Evolutionary conservation across 441 rosid species (phyloP), one percentile per base, ranked within the genome.

Genomic region (Adansonia gregorii): DNA sequence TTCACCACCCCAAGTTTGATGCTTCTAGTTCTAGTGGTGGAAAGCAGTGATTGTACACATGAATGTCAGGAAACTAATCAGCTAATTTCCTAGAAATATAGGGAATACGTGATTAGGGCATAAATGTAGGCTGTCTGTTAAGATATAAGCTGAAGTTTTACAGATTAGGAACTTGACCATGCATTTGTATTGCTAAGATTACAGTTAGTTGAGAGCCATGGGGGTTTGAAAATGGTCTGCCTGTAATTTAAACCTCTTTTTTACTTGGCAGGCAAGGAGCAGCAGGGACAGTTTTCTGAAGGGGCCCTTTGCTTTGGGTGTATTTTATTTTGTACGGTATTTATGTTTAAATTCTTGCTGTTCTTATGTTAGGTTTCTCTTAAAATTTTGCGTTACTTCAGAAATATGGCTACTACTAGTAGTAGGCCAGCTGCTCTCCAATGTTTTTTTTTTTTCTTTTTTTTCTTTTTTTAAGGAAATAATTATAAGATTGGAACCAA

Each of bases 1-100:
- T 72, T 74, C 69, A 27, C 48, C 35, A 27, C 52, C 82, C 20
- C 77, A 78, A 55, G 75, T 8, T 52, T 49, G 83, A 77, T 67
- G 72, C 82, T 45, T 76, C 78, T 2, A 79, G 65, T 24, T 24
- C 27, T 24, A 24, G 27, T 24, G 27, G 27, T 58, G 78, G 59
- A 66, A 69, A 81, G 46, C 78, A 78, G 78, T 85, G 68, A 78
- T 65, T 60, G 73, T 78, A 78, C 68, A 78, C 76, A 27, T 27
- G 35, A 27, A 67, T 31, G 61, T 73, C 17, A 19, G 31, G 46
- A 63, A 41, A 24, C 17, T 56, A 68, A 71, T 58, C 60, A 54
- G 77, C 61, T 60, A 31, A 67, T 72, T 48, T 48, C 78, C 80
- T 65, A 76, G 78, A 71, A 69, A 45, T 66, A 55, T 64, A 58